Base-by-base conservation (phyloP, 2,329 filamentous ascomycete genomes). In the Penicillium sp. region DNA sequence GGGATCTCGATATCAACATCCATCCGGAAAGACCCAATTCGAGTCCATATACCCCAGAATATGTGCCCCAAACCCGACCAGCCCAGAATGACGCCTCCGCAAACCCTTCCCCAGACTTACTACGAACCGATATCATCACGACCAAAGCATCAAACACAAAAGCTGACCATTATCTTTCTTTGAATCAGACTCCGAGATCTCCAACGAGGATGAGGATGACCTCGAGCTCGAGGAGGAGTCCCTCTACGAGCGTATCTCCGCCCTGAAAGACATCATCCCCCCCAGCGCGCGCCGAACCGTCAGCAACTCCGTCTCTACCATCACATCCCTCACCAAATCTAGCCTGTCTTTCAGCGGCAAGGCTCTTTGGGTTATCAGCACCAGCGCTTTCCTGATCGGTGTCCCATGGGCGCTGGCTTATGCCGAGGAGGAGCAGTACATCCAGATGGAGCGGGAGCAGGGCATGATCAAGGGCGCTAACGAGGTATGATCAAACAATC, bases 401-500 rank as follows among this genome's bases (percentile, higher is more conserved):
- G 92, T 98, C 54, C 95, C 95, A 57, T 98, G 92, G 84, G 93
- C 92, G 60, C 83, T 99, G 68, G 94, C 92, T 59, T 94, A 92
- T 75, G 88, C 90, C 65, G 95, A 99, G 83, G 95, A 99, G 83
- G 92, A 97, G 84, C 91, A 96, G 83, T 88, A 96, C 76, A 84
- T 94, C 66, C 94, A 96, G 83, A 96, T 97, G 92, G 95, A 99
- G 87, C 88, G 92, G 78, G 94, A 97, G 82, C 92, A 93, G 86
- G 88, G 90, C 78, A 95, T 96, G 91, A 90, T 95, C 78, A 91
- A 96, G 85, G 87, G 90, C 73, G 92, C 92, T 64, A 89, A 90
- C 74, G 91, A 96, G 82, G 86, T 89, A 71, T 70, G 82, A 78
- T 61, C 50, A 3, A n/a, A 11, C 12, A 15, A 5, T 39, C n/a